Conservation (phyloP, 1,284 basidiomycete genomes). For the Testicularia cyperi region DNA sequence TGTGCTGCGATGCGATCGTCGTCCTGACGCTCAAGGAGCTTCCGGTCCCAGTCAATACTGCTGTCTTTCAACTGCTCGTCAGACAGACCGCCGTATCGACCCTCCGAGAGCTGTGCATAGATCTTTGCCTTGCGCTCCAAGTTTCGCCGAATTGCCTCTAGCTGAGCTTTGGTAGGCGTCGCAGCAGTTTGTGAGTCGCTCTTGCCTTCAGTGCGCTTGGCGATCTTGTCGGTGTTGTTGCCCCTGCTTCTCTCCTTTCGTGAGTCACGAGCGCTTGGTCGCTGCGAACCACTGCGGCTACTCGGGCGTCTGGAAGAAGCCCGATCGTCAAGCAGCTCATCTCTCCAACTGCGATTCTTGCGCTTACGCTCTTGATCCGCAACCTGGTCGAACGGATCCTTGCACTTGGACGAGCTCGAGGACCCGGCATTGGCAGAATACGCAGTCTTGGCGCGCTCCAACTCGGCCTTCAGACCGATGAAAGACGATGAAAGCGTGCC, state of each 20-base stretch:
- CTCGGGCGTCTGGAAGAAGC: too few relatives aligned
- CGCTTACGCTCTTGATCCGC: neutral
- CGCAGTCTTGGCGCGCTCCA: slow-evolving; percentile 26
- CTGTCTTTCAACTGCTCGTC: slow-evolving; percentile 67
- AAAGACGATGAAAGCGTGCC: slow-evolving; percentile 21
- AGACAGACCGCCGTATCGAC: slow-evolving; percentile 75
- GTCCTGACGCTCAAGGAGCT: slow-evolving; percentile 22
- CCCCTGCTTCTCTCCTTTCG: too few relatives aligned
- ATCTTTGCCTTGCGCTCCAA: slow-evolving; percentile 78
- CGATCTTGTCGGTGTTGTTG: neutral
- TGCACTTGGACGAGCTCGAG: slow-evolving; percentile 8
- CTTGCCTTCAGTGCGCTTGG: neutral
- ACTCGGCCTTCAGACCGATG: slow-evolving; percentile 36
- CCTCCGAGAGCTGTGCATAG: slow-evolving; percentile 77
- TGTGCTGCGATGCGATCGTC: slow-evolving; percentile 10
- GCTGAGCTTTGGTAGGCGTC: slow-evolving; percentile 2
- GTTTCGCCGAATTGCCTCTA: slow-evolving; percentile 68
- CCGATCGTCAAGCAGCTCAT: too few relatives aligned
- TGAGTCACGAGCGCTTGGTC: too few relatives aligned
- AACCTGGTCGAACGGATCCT: neutral
- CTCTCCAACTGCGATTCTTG: too few relatives aligned
- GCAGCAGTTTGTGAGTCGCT: neutral
- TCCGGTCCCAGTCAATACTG: slow-evolving; percentile 71
- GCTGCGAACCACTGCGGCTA: too few relatives aligned
- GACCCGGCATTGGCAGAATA: slow-evolving; percentile 1